These are phyloP conservation scores for Dryadomyces quercus-mongolicae DNA, from an alignment of 2,329 filamentous ascomycete species.

Conservation along the genomic window DNA sequence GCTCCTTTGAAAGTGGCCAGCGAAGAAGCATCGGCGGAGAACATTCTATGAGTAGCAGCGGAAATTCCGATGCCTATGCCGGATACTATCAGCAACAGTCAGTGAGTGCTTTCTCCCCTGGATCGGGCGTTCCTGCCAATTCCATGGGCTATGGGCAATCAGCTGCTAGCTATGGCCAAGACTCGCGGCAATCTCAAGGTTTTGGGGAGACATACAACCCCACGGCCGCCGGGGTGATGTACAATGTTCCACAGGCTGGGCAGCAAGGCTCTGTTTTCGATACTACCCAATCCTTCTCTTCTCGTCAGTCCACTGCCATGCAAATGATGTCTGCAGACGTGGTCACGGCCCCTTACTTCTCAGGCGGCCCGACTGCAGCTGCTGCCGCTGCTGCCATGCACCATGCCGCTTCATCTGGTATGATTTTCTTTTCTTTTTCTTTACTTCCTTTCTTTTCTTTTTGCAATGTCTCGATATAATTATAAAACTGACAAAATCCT, in stretches of 20 bases:
- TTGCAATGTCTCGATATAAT: slow-evolving; percentile 51
- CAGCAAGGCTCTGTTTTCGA: slow-evolving; percentile 57
- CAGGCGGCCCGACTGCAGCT: slow-evolving; percentile 50
- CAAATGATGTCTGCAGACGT: slow-evolving; percentile 59
- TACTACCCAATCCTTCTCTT: slow-evolving; percentile 59
- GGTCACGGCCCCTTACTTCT: slow-evolving; percentile 64
- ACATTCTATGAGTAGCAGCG: slow-evolving; percentile 25
- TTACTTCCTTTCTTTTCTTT: slow-evolving; percentile 12
- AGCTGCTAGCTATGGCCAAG: slow-evolving; percentile 46
- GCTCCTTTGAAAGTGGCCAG: slow-evolving; percentile 27
- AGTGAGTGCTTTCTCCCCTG: slow-evolving; percentile 32
- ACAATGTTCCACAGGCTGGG: slow-evolving; percentile 57
- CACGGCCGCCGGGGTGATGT: slow-evolving; percentile 59
- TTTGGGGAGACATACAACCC: slow-evolving; percentile 47
- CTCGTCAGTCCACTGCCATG: slow-evolving; percentile 64
- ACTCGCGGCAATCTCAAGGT: slow-evolving; percentile 41
- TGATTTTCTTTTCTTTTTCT: too few relatives aligned
- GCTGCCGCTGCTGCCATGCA: slow-evolving; percentile 44
- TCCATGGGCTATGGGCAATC: slow-evolving; percentile 48
- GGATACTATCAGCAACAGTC: slow-evolving; percentile 46
- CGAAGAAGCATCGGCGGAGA: neutral
- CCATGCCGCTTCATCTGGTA: slow-evolving; percentile 29
- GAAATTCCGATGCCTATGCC: slow-evolving; percentile 43
- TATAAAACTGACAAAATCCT: slow-evolving; percentile 38
- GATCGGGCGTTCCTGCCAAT: slow-evolving; percentile 43